These are phyloP conservation scores for Nannochloris sp. DNA, from an alignment of 139 green algal species.

Conservation along the genomic window DNA sequence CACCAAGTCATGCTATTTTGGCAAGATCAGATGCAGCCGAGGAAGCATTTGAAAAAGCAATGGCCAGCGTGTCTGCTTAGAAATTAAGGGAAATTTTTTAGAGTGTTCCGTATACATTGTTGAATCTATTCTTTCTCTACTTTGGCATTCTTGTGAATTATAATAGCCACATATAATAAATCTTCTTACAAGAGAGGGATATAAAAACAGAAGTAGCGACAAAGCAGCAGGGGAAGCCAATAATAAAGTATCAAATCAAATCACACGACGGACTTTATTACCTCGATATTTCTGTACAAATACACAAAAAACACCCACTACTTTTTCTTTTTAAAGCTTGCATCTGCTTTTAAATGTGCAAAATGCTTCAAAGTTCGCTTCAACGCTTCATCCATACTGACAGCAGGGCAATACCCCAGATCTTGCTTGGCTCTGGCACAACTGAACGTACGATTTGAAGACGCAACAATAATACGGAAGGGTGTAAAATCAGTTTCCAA, in stretches of 20 bases:
- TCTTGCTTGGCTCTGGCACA: slow-evolving; percentile 31
- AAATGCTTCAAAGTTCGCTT: slow-evolving; percentile 48
- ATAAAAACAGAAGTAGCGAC: no score
- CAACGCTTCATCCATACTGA: slow-evolving; percentile 46
- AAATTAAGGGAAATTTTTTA: background rate
- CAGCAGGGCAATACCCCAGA: slow-evolving; percentile 53
- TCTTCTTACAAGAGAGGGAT: no score
- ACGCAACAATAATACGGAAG: slow-evolving; percentile 42
- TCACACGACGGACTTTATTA: no score
- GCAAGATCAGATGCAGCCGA: slow-evolving; percentile 49
- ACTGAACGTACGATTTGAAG: slow-evolving; percentile 50
- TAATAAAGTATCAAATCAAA: no score
- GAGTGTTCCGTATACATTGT: background rate
- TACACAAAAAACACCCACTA: background rate
- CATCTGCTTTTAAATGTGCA: slow-evolving; percentile 30
- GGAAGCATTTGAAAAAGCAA: slow-evolving; percentile 60
- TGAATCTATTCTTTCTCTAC: background rate
- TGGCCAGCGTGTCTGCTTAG: slow-evolving; percentile 7
- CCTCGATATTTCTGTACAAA: background rate
- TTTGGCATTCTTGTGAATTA: no score
- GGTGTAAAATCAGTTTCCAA: slow-evolving; percentile 65
- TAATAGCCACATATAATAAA: no score
- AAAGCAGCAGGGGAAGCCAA: no score
- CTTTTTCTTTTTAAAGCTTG: background rate
- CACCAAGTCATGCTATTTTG: slow-evolving; percentile 53